These are phyloP conservation scores for Ogataea glucozyma DNA, from an alignment of 805 yeast genomes.

Conservation along the genomic window DNA sequence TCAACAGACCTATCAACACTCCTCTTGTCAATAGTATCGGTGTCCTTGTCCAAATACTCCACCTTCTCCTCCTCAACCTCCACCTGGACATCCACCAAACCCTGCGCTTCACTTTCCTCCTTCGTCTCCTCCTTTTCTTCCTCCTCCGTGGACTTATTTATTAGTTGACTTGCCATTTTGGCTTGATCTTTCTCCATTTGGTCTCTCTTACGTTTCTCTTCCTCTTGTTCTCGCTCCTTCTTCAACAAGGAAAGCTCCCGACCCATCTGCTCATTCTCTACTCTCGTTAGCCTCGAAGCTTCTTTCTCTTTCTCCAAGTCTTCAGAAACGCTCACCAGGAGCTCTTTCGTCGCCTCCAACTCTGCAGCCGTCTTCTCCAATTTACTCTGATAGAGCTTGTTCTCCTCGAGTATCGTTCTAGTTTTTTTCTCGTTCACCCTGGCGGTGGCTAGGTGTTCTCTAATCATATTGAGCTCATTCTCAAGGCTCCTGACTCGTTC, in stretches of 20 bases:
- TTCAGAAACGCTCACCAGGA: not conserved
- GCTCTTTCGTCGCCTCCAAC: conserved; percentile 5
- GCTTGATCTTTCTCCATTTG: not conserved
- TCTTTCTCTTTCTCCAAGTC: conserved; percentile 12
- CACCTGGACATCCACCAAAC: conserved; percentile 1
- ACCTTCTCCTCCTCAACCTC: not conserved
- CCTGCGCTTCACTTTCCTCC: conserved; percentile 1
- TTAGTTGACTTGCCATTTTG: not conserved
- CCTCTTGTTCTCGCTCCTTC: not conserved
- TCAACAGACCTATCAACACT: conserved; percentile 4
- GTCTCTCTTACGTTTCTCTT: not conserved
- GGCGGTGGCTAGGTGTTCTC: conserved; percentile 26
- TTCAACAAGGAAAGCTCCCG: not conserved
- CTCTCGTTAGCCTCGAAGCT: not conserved
- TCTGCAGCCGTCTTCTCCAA: conserved; percentile 7
- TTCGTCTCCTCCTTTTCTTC: not conserved
- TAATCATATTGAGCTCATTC: conserved; percentile 19
- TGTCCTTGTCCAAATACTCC: conserved; percentile 5
- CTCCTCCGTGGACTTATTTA: not conserved
- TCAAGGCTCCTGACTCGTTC: conserved; percentile 24
- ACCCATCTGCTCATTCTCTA: conserved; percentile 4
- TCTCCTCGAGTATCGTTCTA: conserved; percentile 12
- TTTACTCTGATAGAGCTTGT: conserved; percentile 3
- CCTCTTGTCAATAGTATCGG: conserved; percentile 2
- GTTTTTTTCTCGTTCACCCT: conserved; percentile 21